These are phyloP conservation scores for Penicillium sp. DNA, from an alignment of 2,329 filamentous ascomycete species.

Conservation along the genomic window DNA sequence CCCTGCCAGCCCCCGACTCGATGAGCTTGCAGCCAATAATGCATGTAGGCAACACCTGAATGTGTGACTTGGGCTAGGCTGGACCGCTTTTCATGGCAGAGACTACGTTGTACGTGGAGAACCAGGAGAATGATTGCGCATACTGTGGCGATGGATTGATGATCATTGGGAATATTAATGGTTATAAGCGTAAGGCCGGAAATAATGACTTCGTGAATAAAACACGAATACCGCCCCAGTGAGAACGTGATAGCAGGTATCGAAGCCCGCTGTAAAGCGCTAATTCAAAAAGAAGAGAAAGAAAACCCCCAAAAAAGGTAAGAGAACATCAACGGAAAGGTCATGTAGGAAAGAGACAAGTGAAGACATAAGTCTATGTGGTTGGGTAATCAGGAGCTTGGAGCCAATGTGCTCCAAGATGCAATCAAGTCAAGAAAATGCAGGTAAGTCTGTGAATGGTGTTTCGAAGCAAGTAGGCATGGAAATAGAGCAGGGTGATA, in stretches of 20 bases:
- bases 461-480: neutral
- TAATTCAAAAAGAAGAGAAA: slow-evolving; percentile 3
- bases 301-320: neutral
- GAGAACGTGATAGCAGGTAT: slow-evolving; percentile 9
- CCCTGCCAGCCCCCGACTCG: slow-evolving; percentile 7
- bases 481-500: neutral
- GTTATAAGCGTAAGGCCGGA: neutral
- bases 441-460: slow-evolving; percentile 1
- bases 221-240: slow-evolving; percentile 1
- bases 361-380: slow-evolving; percentile 1
- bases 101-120: neutral
- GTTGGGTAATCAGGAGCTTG: neutral
- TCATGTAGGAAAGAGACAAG: neutral
- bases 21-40: neutral
- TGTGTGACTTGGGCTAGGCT: neutral
- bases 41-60: slow-evolving; percentile 11
- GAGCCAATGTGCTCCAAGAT: neutral
- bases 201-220: neutral
- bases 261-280: slow-evolving; percentile 2
- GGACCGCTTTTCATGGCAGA: neutral
- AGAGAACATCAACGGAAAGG: neutral
- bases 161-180: slow-evolving; percentile 4
- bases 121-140: neutral
- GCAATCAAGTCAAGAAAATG: slow-evolving; percentile 6
- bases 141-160: neutral